Evolutionary conservation across 768 basidiomycete genomes (phyloP), one percentile per base, ranked within the genome.

Genomic region (Tricholoma sp.): DNA sequence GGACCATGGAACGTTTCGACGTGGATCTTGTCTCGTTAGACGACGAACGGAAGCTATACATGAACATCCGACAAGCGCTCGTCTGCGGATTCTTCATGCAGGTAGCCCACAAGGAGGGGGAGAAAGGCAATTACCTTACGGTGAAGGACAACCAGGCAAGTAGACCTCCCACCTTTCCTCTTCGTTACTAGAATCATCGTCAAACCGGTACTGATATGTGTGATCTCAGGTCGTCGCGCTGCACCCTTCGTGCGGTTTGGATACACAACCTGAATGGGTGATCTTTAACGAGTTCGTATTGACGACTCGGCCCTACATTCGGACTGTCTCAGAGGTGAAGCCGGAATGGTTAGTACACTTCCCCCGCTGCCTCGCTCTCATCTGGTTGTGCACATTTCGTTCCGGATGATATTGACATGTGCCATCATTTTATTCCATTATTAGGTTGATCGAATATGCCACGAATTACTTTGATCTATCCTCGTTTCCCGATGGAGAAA

Each of bases 31-130:
- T 94, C 24, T 85, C 86, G 6, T 77, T 83, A 2, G 70, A 69
- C 24, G 88, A 94, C 62, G 83, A 89, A 63, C 79, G 77, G 66
- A 89, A 86, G 67, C 81, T 88, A 61, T 88, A 83, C 69, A 60
- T 74, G 54, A 87, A 86, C 62, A 86, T 98, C 56, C 83, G 93
- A 24, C 86, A 86, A 71, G 88, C 89, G 0, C 77, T 98, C 19
- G 88, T 91, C 4, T 89, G 88, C 63, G 97, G 95, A 1, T 99
- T 91, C 80, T 99, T 98, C 75, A 98, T 97, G 96, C 96, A 98
- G 68, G 84, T 93, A 11, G 97, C 95, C 6, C 94, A 97, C 71
- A 91, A 91, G 69, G 94, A 95, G 67, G 91, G 92, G 3, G 91
- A 93, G 68, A 94, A 92, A 71, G 83, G 86, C 2, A 82, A 79